A percentile compares a stretch with the other conserved stretches of the same genome.
Evolutionary conservation across 2,329 filamentous ascomycete genomes (phyloP).

Genomic region (Ophiostoma novo-ulmi): DNA sequence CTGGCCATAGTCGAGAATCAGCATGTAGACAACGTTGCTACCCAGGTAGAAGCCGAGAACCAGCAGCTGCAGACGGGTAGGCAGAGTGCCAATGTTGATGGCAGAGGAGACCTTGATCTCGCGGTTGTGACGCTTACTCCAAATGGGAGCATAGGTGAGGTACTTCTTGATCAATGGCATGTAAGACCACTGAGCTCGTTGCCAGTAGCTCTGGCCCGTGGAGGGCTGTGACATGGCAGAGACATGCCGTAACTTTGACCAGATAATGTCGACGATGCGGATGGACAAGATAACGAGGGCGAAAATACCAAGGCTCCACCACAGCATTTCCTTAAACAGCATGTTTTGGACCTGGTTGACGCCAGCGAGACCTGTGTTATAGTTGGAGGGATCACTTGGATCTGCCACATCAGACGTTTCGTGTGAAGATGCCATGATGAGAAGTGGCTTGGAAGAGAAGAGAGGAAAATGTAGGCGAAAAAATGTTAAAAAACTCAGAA

Average conservation of each 20-base stretch:
- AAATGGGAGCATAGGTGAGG: conserved; percentile 58
- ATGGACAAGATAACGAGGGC: conserved; percentile 50
- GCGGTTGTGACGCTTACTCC: conserved; percentile 59
- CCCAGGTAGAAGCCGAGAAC: conserved; percentile 53
- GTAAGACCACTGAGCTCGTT: conserved; percentile 52
- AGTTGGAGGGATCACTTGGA: conserved; percentile 45
- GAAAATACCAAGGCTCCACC: conserved; percentile 56
- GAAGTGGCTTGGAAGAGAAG: background rate
- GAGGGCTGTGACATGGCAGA: conserved; percentile 52
- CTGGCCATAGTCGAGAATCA: conserved; percentile 55
- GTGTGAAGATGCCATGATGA: conserved; percentile 24
- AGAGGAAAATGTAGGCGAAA: background rate
- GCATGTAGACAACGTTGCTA: conserved; percentile 60
- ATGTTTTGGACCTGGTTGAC: conserved; percentile 57
- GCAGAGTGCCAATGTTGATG: conserved; percentile 54
- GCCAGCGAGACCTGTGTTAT: conserved; percentile 52
- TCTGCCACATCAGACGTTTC: conserved; percentile 34
- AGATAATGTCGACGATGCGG: conserved; percentile 50
- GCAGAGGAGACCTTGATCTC: conserved; percentile 43
- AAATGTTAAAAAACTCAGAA: background rate
- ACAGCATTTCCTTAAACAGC: conserved; percentile 52
- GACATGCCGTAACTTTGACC: conserved; percentile 55
- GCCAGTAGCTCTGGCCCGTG: conserved; percentile 56
- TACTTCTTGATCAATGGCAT: conserved; percentile 60
- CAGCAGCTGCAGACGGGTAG: conserved; percentile 58